Conservation (phyloP, 768 basidiomycete genomes). For the Coprinopsis sp. region DNA sequence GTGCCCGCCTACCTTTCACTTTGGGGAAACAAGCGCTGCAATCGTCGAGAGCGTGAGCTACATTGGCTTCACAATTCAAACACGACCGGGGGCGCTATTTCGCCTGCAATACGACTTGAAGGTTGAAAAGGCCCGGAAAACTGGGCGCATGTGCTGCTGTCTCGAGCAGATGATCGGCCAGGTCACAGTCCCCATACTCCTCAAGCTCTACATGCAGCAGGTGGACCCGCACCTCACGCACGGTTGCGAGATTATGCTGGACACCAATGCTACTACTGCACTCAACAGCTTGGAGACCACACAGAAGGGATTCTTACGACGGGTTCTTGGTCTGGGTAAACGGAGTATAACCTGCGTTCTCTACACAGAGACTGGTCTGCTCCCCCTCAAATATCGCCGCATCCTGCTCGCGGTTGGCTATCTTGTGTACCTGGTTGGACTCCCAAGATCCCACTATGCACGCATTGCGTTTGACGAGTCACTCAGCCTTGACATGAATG, state of each 20-base stretch:
- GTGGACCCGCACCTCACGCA: constrained; percentile 21
- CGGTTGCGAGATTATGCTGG: constrained; percentile 17
- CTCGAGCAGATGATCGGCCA: constrained; percentile 14
- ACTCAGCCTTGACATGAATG: too few relatives aligned
- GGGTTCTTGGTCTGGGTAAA: too few relatives aligned
- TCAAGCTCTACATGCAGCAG: constrained; percentile 16
- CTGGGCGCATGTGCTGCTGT: constrained; percentile 14
- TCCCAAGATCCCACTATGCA: too few relatives aligned
- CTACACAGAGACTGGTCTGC: too few relatives aligned
- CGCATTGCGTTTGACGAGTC: too few relatives aligned
- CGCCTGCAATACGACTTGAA: constrained; percentile 13
- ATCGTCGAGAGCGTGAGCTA: constrained; percentile 11
- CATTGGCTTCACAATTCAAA: constrained; percentile 14
- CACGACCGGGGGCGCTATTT: constrained; percentile 9
- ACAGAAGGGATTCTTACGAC: too few relatives aligned
- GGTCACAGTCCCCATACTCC: constrained; percentile 13
- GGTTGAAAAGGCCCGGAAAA: constrained; percentile 13
- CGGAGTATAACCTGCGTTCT: too few relatives aligned
- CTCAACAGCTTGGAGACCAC: too few relatives aligned
- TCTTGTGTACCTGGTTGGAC: too few relatives aligned
- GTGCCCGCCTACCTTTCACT: background rate
- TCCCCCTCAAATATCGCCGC: too few relatives aligned
- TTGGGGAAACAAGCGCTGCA: constrained; percentile 5
- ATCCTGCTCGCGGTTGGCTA: too few relatives aligned
- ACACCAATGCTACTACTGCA: too few relatives aligned